Percentiles rank a stretch among this genome's conserved stretches.
These are phyloP conservation scores for Maudiozyma saulgeensis DNA, from an alignment of 805 yeast species.

Conservation along the genomic window DNA sequence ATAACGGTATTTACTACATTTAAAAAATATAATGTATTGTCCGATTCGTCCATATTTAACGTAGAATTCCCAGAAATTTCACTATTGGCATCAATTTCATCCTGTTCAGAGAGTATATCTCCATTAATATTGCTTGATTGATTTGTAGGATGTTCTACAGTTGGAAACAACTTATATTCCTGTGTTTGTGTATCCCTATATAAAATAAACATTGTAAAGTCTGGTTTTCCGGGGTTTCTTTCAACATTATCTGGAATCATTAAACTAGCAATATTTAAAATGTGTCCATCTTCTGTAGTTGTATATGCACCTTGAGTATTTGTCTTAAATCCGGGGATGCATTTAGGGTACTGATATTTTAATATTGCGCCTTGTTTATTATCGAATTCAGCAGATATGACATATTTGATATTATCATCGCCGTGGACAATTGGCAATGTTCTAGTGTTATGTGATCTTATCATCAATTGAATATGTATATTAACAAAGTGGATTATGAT, in stretches of 20 bases:
- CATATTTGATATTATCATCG: conserved; percentile 38
- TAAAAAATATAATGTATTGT: conserved; percentile 42
- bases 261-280: conserved; percentile 36
- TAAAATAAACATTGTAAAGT: conserved; percentile 47
- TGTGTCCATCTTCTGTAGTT: background rate
- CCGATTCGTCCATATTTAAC: background rate
- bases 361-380: conserved; percentile 64
- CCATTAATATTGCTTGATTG: background rate
- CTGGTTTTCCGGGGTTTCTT: conserved; percentile 39
- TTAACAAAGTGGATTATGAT: background rate
- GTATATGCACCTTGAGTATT: background rate
- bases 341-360: conserved; percentile 48
- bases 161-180: conserved; percentile 21
- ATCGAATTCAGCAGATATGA: conserved; percentile 72
- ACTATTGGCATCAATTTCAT: background rate
- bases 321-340: conserved; percentile 30
- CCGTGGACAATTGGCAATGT: background rate
- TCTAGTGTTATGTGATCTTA: background rate
- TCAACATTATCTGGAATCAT: conserved; percentile 58
- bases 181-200: conserved; percentile 29
- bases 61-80: background rate
- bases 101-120: background rate
- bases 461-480: background rate
- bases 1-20: conserved; percentile 46
- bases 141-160: conserved; percentile 1